Base-by-base conservation (phyloP, 1,284 basidiomycete genomes). In the Phenoliferia sp. region DNA sequence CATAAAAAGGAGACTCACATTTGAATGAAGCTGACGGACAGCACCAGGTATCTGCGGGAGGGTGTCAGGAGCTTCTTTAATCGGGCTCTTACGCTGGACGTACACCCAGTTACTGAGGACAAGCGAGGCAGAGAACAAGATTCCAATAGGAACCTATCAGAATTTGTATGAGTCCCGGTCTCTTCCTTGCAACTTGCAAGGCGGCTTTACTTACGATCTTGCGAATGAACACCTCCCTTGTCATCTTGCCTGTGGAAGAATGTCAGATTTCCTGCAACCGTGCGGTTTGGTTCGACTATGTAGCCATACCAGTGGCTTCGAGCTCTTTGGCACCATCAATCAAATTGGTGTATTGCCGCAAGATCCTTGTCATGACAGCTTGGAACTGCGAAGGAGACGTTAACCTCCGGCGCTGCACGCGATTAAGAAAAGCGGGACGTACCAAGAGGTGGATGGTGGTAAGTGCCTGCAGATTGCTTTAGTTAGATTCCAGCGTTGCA, bases 101-200 rank as follows among this genome's bases (percentile, higher is more conserved):
- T 97, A 97, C 19, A 94, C 93, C 64, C 91, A 94, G 82, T 97
- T 97, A 80, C 88, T 90, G 65, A 95, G 84, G 75, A 97, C 93
- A 68, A 97, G 86, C 71, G 89, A 92, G 31, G 88, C 93, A 28
- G 90, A 91, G 84, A 98, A 96, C 70, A 98, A 86, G 44, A 93
- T 78, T 33, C 94, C 94, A 72, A 98, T 95, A 55, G 94, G 94
- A 4, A 52, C 48, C 48, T 52, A 52, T n/a, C 7, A 52, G 48
- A 44, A 44, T 12, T n/a, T n/a, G n/a, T n/a, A n/a, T n/a, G n/a
- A n/a, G n/a, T n/a, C n/a, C n/a, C n/a, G n/a, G n/a, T n/a, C 39
- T 12, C 39, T 44, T 22, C 22, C 39, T 44, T 22, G 39, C 12
- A 22, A 44, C 12, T 22, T 44, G 39, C 39, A 22, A 44, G 28